phyloP scores from a whole-genome alignment of 371 early-diverging fungal genomes.

The Rhizomucor pusillus region DNA sequence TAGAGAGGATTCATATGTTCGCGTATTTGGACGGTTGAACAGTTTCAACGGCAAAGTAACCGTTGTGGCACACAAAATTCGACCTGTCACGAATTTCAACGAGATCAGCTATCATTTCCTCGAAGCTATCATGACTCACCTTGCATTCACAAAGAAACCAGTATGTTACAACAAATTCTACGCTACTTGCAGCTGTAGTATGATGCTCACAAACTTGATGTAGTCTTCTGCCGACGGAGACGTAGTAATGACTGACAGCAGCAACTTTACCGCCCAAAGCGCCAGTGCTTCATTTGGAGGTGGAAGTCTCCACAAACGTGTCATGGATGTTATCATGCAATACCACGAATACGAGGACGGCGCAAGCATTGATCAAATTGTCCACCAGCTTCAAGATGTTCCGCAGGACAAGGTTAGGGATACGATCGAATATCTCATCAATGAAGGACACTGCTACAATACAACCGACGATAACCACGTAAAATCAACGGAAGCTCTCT shows the following conservation, averaged over 20 bases:
- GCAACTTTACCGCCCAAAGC: slow-evolving; percentile 7
- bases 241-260: not conserved
- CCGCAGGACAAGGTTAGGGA: slow-evolving; percentile 45
- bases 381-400: slow-evolving; percentile 29
- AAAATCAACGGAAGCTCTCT: slow-evolving; percentile 37
- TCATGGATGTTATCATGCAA: slow-evolving; percentile 25
- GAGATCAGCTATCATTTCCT: slow-evolving; percentile 75
- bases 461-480: slow-evolving; percentile 66
- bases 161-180: not conserved
- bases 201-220: too few species aligned
- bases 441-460: slow-evolving; percentile 65
- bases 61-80: slow-evolving; percentile 50
- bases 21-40: slow-evolving; percentile 65
- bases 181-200: too few species aligned
- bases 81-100: slow-evolving; percentile 66
- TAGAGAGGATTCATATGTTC: slow-evolving; percentile 60
- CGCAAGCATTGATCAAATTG: slow-evolving; percentile 32
- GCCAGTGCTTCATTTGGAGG: not conserved
- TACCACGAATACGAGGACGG: slow-evolving; percentile 24
- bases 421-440: slow-evolving; percentile 45
- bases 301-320: slow-evolving; percentile 9
- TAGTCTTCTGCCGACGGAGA: not conserved
- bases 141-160: slow-evolving; percentile 39
- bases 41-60: slow-evolving; percentile 54
- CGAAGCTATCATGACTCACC: slow-evolving; percentile 62